phyloP scores from a whole-genome alignment of 768 basidiomycete species.

The Russula ochroleuca region DNA sequence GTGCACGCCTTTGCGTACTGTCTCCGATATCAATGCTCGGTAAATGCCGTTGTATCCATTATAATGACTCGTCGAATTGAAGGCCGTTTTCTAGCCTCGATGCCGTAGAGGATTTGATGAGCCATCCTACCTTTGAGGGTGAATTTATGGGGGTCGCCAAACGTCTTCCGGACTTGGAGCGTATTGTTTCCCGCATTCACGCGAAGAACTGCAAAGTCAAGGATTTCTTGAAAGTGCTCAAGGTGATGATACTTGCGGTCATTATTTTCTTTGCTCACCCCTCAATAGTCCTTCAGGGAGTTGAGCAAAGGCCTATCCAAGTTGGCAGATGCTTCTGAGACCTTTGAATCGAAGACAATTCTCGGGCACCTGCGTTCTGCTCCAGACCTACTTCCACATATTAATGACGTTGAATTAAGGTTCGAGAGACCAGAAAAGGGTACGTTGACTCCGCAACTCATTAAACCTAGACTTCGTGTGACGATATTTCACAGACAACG shows the following conservation, averaged over 20 bases:
- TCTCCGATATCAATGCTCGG: conserved; percentile 85
- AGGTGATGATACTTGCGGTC: conserved; percentile 40
- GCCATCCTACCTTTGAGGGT: conserved; percentile 69
- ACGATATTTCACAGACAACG: conserved; percentile 41
- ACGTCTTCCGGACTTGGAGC: conserved; percentile 86
- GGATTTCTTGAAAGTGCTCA: conserved; percentile 82
- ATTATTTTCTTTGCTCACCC: background rate
- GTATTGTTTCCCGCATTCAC: conserved; percentile 91
- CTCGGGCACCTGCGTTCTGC: conserved; percentile 69
- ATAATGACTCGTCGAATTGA: background rate
- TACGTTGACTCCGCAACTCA: conserved; percentile 29
- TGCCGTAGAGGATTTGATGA: conserved; percentile 88
- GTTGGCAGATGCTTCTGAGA: conserved; percentile 60
- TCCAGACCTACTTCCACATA: conserved; percentile 69
- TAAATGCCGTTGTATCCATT: conserved; percentile 32
- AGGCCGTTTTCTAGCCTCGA: conserved; percentile 59
- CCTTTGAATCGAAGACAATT: conserved; percentile 75
- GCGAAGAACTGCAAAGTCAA: conserved; percentile 83
- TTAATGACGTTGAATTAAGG: conserved; percentile 70
- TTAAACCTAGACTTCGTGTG: background rate
- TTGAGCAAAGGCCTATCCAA: conserved; percentile 62
- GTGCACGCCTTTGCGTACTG: conserved; percentile 82
- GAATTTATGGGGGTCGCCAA: conserved; percentile 74
- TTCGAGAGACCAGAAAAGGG: conserved; percentile 65
- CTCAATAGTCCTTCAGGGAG: conserved; percentile 62